Conservation (phyloP, 2,329 filamentous ascomycete genomes). For the Alternaria ethzedia region DNA sequence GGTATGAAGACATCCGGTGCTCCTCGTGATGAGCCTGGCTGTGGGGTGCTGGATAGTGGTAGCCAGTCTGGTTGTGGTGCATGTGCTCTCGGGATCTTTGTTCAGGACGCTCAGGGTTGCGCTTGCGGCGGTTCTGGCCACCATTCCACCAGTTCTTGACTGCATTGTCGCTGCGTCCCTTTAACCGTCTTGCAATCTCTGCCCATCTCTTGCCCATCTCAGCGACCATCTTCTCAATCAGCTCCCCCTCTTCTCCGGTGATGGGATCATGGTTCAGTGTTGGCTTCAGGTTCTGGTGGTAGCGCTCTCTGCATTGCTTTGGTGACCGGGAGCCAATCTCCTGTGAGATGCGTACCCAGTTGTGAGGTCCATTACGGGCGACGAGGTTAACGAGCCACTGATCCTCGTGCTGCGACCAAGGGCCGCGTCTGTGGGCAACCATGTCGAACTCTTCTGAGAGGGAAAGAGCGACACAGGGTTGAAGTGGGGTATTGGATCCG, state of each 20-base stretch:
- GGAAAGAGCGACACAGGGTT: neutral
- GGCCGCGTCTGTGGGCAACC: slow-evolving; percentile 72
- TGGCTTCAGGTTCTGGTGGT: slow-evolving; percentile 89
- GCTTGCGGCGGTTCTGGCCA: slow-evolving; percentile 78
- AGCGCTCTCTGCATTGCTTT: slow-evolving; percentile 94
- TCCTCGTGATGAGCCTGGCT: slow-evolving; percentile 34
- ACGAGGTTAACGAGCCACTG: slow-evolving; percentile 73
- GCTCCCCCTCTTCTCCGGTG: slow-evolving; percentile 73
- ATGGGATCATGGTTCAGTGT: slow-evolving; percentile 81
- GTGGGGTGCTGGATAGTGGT: slow-evolving; percentile 38
- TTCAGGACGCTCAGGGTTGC: slow-evolving; percentile 46
- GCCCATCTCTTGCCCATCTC: slow-evolving; percentile 90
- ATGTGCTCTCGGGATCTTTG: slow-evolving; percentile 34
- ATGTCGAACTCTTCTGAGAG: slow-evolving; percentile 36
- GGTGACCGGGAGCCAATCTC: slow-evolving; percentile 79
- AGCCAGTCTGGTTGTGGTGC: slow-evolving; percentile 40
- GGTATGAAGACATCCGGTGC: slow-evolving; percentile 33
- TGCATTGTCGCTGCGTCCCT: slow-evolving; percentile 89
- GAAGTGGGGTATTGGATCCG: neutral
- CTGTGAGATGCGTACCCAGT: slow-evolving; percentile 88
- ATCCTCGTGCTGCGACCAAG: slow-evolving; percentile 84
- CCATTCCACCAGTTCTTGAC: slow-evolving; percentile 99
- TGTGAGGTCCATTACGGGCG: slow-evolving; percentile 73
- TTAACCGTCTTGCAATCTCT: slow-evolving; percentile 82
- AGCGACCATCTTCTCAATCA: slow-evolving; percentile 78